Evolutionary conservation across 2,329 filamentous ascomycete species (phyloP).

Genomic region (Chrysoporthe cubensis): DNA sequence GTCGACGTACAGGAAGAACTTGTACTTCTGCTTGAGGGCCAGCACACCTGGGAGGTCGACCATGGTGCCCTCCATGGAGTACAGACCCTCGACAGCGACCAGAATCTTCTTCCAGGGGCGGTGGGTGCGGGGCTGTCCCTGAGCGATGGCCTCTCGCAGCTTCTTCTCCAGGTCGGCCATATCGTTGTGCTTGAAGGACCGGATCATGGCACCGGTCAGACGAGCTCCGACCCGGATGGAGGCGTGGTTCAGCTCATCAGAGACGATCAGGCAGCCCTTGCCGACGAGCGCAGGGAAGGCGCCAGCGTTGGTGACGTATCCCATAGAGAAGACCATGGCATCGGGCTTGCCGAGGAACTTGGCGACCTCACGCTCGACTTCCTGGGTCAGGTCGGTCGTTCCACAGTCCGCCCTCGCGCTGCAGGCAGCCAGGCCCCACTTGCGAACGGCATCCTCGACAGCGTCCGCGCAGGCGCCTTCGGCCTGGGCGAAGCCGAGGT

Average conservation of each 20-base stretch:
- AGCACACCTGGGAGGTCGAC: slow-evolving; percentile 93
- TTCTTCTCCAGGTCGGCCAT: slow-evolving; percentile 84
- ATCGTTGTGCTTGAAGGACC: slow-evolving; percentile 97
- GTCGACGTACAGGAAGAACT: slow-evolving; percentile 93
- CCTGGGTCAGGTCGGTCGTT: slow-evolving; percentile 82
- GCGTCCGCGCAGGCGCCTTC: slow-evolving; percentile 95
- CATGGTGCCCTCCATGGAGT: slow-evolving; percentile 99
- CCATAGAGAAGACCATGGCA: slow-evolving; percentile 98
- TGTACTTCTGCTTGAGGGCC: slow-evolving; percentile 90
- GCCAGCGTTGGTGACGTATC: slow-evolving; percentile 93
- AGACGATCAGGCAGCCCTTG: slow-evolving; percentile 93
- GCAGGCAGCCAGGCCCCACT: slow-evolving; percentile 81
- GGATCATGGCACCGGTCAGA: slow-evolving; percentile 91
- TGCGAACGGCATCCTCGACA: slow-evolving; percentile 82
- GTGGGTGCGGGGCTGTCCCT: slow-evolving; percentile 97
- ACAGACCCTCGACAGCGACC: slow-evolving; percentile 93
- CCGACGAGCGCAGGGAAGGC: slow-evolving; percentile 90
- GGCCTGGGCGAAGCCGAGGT: slow-evolving; percentile 96
- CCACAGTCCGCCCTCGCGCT: slow-evolving; percentile 84
- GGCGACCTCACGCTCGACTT: slow-evolving; percentile 89
- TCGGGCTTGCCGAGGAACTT: slow-evolving; percentile 92
- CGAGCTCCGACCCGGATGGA: slow-evolving; percentile 95
- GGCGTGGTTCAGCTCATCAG: slow-evolving; percentile 96
- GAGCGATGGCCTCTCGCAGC: slow-evolving; percentile 89
- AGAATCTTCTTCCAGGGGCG: slow-evolving; percentile 99